Conservation (phyloP, 495 filamentous ascomycete species). For the Hypoxylon rickii region DNA sequence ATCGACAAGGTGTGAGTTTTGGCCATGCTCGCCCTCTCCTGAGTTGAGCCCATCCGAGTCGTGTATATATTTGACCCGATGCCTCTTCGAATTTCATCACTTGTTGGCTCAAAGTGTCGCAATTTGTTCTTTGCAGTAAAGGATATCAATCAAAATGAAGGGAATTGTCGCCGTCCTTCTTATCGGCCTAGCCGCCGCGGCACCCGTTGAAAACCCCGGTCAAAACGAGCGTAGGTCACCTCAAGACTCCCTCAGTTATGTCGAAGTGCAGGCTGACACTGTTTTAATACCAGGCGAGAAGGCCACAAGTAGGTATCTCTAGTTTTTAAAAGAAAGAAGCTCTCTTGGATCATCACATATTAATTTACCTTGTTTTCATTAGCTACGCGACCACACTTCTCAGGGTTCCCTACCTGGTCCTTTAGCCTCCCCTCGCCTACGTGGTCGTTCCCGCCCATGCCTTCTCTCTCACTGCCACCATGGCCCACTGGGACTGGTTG, state of each 20-base stretch:
- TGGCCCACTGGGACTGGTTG: slow-evolving; percentile 11
- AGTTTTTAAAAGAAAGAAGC: no score
- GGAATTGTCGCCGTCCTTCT: slow-evolving; percentile 27
- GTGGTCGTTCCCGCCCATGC: slow-evolving; percentile 6
- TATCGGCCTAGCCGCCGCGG: slow-evolving; percentile 25
- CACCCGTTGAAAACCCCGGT: slow-evolving; percentile 15
- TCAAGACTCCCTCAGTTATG: not conserved
- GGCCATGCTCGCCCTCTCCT: not conserved
- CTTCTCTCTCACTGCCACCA: not conserved
- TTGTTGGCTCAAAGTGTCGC: no score
- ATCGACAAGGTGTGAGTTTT: not conserved
- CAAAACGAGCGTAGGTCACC: slow-evolving; percentile 4
- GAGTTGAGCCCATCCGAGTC: not conserved
- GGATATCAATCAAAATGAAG: slow-evolving; percentile 27
- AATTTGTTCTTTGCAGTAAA: no score
- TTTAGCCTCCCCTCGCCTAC: no score
- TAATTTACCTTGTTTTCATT: no score
- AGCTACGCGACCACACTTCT: slow-evolving; percentile 6
- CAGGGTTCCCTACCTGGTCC: slow-evolving; percentile 9
- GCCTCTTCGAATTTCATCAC: not conserved
- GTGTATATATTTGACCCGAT: slow-evolving; percentile 19
- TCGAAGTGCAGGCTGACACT: no score
- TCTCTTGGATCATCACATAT: no score
- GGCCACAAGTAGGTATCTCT: no score
- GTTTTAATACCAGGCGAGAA: no score